phyloP scores from a whole-genome alignment of 1,284 basidiomycete genomes.

The Ustilago shanxiensis region DNA sequence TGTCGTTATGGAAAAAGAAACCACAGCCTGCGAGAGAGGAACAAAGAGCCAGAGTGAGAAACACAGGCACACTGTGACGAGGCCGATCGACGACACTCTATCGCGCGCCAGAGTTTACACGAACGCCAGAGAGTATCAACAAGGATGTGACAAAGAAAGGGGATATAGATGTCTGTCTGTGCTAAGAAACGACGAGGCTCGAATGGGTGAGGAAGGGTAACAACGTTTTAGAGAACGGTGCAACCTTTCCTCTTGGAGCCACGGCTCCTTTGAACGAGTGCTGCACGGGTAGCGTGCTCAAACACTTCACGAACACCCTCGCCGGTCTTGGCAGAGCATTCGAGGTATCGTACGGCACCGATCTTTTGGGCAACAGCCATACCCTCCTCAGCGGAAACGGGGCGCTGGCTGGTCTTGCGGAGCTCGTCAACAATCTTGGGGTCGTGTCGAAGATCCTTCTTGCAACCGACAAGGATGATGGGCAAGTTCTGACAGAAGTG shows the following conservation, averaged over 20 bases:
- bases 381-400: constrained; percentile 73
- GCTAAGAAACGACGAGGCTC: neutral
- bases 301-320: constrained; percentile 92
- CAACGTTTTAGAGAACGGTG: constrained; percentile 74
- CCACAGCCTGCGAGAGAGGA: neutral
- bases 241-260: constrained; percentile 72
- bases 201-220: neutral
- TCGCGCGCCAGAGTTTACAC: neutral
- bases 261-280: constrained; percentile 74
- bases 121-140: neutral
- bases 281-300: constrained; percentile 86
- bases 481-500: constrained; percentile 90
- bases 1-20: constrained; percentile 8
- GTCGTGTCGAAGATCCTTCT: constrained; percentile 74
- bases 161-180: constrained; percentile 6
- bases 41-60: neutral
- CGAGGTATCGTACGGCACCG: constrained; percentile 86
- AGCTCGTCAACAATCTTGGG: constrained; percentile 70
- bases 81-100: neutral
- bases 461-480: constrained; percentile 91
- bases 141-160: neutral
- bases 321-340: constrained; percentile 89
- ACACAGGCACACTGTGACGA: neutral
- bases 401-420: constrained; percentile 69
- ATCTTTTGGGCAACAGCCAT: constrained; percentile 90